Evolutionary conservation across 2,329 filamentous ascomycete genomes (phyloP).

Genomic region (Pseudocercospora eumusae): DNA sequence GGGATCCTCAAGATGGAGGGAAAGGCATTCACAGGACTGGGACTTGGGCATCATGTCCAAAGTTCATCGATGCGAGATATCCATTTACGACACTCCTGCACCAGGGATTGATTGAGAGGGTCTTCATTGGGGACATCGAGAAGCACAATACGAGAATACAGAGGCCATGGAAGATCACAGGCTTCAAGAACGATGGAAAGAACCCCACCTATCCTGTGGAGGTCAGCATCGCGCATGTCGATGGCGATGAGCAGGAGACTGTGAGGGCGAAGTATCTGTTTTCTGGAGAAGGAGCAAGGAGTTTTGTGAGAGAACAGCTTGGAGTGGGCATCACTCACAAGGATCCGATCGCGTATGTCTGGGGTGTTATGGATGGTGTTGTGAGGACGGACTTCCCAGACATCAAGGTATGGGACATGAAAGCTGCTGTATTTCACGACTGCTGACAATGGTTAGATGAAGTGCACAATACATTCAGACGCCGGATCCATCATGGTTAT

Average conservation of each 20-base stretch:
- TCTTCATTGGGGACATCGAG: slow-evolving; percentile 63
- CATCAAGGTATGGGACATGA: slow-evolving; percentile 52
- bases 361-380: slow-evolving; percentile 68
- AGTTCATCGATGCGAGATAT: slow-evolving; percentile 69
- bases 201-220: slow-evolving; percentile 75
- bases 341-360: slow-evolving; percentile 64
- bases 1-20: slow-evolving; percentile 57
- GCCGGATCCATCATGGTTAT: slow-evolving; percentile 66
- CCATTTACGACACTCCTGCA: slow-evolving; percentile 65
- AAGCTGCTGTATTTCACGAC: neutral
- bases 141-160: slow-evolving; percentile 60
- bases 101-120: slow-evolving; percentile 63
- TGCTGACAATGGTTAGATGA: slow-evolving; percentile 51
- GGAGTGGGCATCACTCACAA: slow-evolving; percentile 66
- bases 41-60: slow-evolving; percentile 83
- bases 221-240: slow-evolving; percentile 73
- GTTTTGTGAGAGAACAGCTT: slow-evolving; percentile 63
- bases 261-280: slow-evolving; percentile 64
- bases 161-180: slow-evolving; percentile 63
- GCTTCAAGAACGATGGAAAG: slow-evolving; percentile 61
- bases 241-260: slow-evolving; percentile 69
- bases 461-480: slow-evolving; percentile 68
- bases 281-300: slow-evolving; percentile 63
- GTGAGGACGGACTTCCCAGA: slow-evolving; percentile 64
- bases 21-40: slow-evolving; percentile 62